These are phyloP conservation scores for Trichosporon coremiiforme DNA, from an alignment of 1,284 basidiomycete species.

Conservation along the genomic window DNA sequence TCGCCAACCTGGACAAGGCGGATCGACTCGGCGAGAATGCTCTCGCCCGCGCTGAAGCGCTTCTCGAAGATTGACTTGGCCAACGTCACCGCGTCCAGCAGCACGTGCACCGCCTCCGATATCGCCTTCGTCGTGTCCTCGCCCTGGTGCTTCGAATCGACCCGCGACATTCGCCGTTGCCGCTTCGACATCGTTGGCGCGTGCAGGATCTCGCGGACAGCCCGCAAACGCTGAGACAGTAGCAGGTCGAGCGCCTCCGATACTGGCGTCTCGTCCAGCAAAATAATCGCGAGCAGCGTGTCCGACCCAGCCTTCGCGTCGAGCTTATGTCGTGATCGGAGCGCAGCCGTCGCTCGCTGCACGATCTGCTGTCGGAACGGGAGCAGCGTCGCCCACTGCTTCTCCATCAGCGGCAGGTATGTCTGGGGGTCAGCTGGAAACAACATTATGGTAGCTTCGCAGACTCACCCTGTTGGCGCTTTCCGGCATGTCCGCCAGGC, in stretches of 20 bases:
- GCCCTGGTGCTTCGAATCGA: constrained; percentile 29
- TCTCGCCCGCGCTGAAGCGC: constrained; percentile 30
- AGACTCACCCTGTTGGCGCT: constrained; percentile 42
- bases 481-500: constrained; percentile 41
- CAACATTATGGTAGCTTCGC: not conserved
- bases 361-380: constrained; percentile 82
- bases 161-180: constrained; percentile 33
- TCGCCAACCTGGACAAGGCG: constrained; percentile 51
- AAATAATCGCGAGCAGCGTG: constrained; percentile 73
- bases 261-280: constrained; percentile 78
- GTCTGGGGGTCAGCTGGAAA: constrained; percentile 32
- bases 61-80: constrained; percentile 43
- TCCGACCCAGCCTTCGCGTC: constrained; percentile 68
- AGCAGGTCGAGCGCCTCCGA: constrained; percentile 69
- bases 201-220: constrained; percentile 59
- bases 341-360: constrained; percentile 72
- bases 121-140: constrained; percentile 41
- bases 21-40: constrained; percentile 49
- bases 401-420: constrained; percentile 71
- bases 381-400: constrained; percentile 83
- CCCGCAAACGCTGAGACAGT: constrained; percentile 70
- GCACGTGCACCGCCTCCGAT: constrained; percentile 40
- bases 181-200: constrained; percentile 29
- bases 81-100: constrained; percentile 44
- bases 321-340: constrained; percentile 60